phyloP scores from a whole-genome alignment of 768 basidiomycete species.

The Tricholoma hemisulphureum region DNA sequence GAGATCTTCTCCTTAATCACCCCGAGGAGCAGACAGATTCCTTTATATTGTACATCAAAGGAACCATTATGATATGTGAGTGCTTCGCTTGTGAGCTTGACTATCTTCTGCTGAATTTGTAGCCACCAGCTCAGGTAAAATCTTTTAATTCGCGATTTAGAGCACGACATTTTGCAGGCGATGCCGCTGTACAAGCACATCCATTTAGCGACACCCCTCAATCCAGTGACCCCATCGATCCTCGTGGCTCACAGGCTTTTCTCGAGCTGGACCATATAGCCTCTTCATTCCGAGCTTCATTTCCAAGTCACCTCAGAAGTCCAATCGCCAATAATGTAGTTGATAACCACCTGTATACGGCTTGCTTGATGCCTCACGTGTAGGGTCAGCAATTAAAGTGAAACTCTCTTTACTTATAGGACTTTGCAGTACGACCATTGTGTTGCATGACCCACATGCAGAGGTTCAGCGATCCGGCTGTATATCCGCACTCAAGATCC shows the following conservation, averaged over 20 bases:
- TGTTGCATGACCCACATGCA: constrained; percentile 78
- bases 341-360: constrained; percentile 57
- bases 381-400: constrained; percentile 18
- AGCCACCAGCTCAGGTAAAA: constrained; percentile 46
- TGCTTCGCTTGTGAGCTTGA: neutral
- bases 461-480: constrained; percentile 57
- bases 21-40: constrained; percentile 65
- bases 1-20: constrained; percentile 59
- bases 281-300: constrained; percentile 55
- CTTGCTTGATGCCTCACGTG: constrained; percentile 44
- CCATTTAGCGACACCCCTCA: constrained; percentile 37
- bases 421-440: constrained; percentile 54
- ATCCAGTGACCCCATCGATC: constrained; percentile 50
- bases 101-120: neutral
- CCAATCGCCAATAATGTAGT: constrained; percentile 56
- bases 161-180: constrained; percentile 57
- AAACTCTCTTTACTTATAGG: constrained; percentile 4
- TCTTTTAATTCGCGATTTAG: constrained; percentile 67
- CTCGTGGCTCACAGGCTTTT: constrained; percentile 61
- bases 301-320: constrained; percentile 53
- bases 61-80: constrained; percentile 60
- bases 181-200: constrained; percentile 42
- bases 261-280: constrained; percentile 58
- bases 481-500: constrained; percentile 65
- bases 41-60: constrained; percentile 70